These are phyloP conservation scores for Fusarium virguliforme DNA, from an alignment of 2,329 filamentous ascomycete genomes.

Conservation along the genomic window DNA sequence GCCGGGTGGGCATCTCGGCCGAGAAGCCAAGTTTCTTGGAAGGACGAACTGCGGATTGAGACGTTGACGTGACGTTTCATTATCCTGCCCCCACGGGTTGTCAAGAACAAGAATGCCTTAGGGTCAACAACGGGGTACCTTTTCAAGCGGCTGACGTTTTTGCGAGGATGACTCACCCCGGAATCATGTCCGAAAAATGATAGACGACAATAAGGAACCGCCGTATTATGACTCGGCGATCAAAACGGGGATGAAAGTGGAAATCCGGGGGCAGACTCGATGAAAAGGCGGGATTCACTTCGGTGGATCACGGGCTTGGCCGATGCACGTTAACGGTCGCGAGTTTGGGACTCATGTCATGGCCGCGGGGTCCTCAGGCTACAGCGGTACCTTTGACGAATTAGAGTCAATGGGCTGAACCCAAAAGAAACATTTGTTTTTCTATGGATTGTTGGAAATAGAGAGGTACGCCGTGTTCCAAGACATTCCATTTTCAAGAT, in stretches of 20 bases:
- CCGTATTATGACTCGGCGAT: slow-evolving; percentile 29
- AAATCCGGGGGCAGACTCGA: slow-evolving; percentile 31
- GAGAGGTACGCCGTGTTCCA: not conserved
- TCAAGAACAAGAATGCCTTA: slow-evolving; percentile 4
- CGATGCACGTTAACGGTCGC: slow-evolving; percentile 44
- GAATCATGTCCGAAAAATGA: slow-evolving; percentile 8
- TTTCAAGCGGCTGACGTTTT: slow-evolving; percentile 12
- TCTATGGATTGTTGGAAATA: slow-evolving; percentile 1
- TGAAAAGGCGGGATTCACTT: slow-evolving; percentile 12
- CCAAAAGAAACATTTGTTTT: not conserved
- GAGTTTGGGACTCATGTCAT: slow-evolving; percentile 34
- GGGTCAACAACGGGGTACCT: too few relatives aligned
- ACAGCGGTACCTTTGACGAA: slow-evolving; percentile 31
- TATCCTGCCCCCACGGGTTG: slow-evolving; percentile 39
- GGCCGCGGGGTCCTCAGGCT: slow-evolving; percentile 29
- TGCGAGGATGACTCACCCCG: slow-evolving; percentile 37
- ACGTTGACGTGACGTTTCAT: slow-evolving; percentile 42
- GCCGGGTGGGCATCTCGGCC: slow-evolving; percentile 24
- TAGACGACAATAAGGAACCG: slow-evolving; percentile 3
- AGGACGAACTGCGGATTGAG: slow-evolving; percentile 4
- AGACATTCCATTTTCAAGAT: not conserved
- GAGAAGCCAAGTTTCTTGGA: not conserved
- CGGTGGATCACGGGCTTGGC: slow-evolving; percentile 45
- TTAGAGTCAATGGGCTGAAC: slow-evolving; percentile 6
- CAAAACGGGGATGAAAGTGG: slow-evolving; percentile 20